Evolutionary conservation across 441 rosid species (phyloP).

Genomic region (Kokia cookei): DNA sequence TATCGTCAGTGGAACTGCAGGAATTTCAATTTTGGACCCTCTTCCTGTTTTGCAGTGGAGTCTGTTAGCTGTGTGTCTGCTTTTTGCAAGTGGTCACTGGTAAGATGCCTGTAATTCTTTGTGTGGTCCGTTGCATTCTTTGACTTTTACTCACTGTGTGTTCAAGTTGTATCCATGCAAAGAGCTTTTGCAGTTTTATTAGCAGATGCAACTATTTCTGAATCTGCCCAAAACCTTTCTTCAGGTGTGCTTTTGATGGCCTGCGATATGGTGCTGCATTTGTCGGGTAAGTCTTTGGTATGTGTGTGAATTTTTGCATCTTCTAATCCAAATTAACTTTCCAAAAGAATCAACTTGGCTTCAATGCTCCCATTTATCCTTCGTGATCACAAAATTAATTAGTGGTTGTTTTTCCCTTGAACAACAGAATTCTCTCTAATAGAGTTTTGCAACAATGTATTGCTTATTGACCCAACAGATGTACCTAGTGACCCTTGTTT

Average conservation of each 20-base stretch:
- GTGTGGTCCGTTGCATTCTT: not conserved
- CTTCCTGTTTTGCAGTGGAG: slow-evolving; percentile 76
- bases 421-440: not conserved
- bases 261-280: slow-evolving; percentile 97
- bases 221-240: slow-evolving; percentile 4
- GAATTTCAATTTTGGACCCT: slow-evolving; percentile 38
- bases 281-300: slow-evolving; percentile 65
- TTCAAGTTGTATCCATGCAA: not conserved
- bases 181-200: not conserved
- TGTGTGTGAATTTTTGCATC: not conserved
- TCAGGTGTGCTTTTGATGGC: slow-evolving; percentile 98
- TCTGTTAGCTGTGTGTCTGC: slow-evolving; percentile 74
- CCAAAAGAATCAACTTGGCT: not conserved
- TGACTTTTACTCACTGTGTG: not conserved
- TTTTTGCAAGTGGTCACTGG: slow-evolving; percentile 94
- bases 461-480: not conserved
- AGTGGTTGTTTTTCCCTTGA: not conserved
- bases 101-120: slow-evolving; percentile 22
- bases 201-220: not conserved
- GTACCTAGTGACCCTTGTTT: slow-evolving; percentile 4
- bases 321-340: not conserved
- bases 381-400: not conserved
- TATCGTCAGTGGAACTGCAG: slow-evolving; percentile 11
- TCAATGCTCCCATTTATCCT: not conserved
- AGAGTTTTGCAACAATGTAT: not conserved